Evolutionary conservation across 805 yeast species (phyloP), one percentile per base, ranked within the genome.

Genomic region (Debaryomyces tyrocola): DNA sequence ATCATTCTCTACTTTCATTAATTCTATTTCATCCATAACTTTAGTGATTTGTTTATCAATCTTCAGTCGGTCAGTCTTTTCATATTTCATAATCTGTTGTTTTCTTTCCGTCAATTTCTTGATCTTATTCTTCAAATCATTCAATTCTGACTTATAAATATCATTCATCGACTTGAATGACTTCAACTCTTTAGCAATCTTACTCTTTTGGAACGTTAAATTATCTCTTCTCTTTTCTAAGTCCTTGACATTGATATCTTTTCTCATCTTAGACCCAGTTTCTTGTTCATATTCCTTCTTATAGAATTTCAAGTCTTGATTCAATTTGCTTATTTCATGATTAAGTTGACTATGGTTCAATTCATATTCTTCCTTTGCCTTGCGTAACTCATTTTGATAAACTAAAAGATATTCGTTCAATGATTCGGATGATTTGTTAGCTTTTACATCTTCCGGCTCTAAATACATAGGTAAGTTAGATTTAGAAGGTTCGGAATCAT

Each of bases 281-380:
- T 65, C 74, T 20, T 64, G 68, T 35, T 66, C 70, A 37, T 64
- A 56, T 45, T 76, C 79, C 29, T 64, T 62, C 29, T 64, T 70
- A 47, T 64, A 58, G n/a, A 56, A 49, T 54, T 60, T 42, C 57
- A 56, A 46, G 61, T 71, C 55, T 53, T 71, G 45, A 53, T 54
- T 54, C 31, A 66, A 48, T 12, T 44, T 47, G 7, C 21, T 39
- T n/a, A 47, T 40, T 29, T 63, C 67, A 7, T 41, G 20, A 9
- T 35, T 38, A 4, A 50, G 40, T 9, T 46, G 39, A 4, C 38
- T 20, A 40, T 58, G 56, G 27, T 50, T 57, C 21, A 50, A 39
- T 33, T 55, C 57, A 45, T 47, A 56, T 38, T 64, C 69, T 21
- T 41, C 33, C 36, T 54, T 56, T 5, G 54, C 39, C 38, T 52